A percentile compares a stretch with the other conserved stretches of the same genome.
Conservation (phyloP, 2,329 filamentous ascomycete genomes). For the Xylaria sp. region DNA sequence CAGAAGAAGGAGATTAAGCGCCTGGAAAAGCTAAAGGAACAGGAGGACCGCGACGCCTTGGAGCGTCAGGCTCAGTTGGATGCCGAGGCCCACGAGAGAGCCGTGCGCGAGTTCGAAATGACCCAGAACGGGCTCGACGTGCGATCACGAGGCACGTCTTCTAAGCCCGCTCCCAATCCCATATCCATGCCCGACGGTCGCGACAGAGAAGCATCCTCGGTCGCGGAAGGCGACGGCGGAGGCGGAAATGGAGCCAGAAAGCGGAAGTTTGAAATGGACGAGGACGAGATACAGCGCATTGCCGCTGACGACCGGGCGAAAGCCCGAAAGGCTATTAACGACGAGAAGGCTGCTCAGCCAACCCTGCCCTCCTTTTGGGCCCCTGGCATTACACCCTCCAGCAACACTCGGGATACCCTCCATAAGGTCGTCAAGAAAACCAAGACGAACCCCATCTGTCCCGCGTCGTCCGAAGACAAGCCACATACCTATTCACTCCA, state of each 20-base stretch:
- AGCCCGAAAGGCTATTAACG: constrained; percentile 75
- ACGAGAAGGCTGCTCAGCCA: constrained; percentile 76
- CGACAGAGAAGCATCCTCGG: constrained; percentile 37
- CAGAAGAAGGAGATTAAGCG: constrained; percentile 94
- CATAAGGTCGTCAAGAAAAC: constrained; percentile 67
- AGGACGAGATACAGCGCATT: constrained; percentile 77
- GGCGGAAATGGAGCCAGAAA: constrained; percentile 66
- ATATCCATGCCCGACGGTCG: constrained; percentile 44
- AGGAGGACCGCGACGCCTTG: constrained; percentile 72
- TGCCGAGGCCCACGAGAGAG: constrained; percentile 75
- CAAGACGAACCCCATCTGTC: constrained; percentile 80
- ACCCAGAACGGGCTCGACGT: constrained; percentile 76
- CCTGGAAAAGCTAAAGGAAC: constrained; percentile 71
- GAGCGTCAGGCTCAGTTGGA: constrained; percentile 73
- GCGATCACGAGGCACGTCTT: constrained; percentile 19
- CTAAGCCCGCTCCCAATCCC: constrained; percentile 49
- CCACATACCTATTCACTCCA: constrained; percentile 84
- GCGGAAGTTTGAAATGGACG: constrained; percentile 84
- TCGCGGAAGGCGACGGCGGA: constrained; percentile 5
- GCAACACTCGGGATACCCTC: constrained; percentile 67
- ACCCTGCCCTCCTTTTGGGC: constrained; percentile 92
- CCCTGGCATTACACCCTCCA: constrained; percentile 80
- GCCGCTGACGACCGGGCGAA: constrained; percentile 76
- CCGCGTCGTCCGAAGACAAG: constrained; percentile 73
- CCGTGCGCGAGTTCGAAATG: constrained; percentile 84